phyloP scores from a whole-genome alignment of 148 eudicot species.

The Suaeda aralocaspica region DNA sequence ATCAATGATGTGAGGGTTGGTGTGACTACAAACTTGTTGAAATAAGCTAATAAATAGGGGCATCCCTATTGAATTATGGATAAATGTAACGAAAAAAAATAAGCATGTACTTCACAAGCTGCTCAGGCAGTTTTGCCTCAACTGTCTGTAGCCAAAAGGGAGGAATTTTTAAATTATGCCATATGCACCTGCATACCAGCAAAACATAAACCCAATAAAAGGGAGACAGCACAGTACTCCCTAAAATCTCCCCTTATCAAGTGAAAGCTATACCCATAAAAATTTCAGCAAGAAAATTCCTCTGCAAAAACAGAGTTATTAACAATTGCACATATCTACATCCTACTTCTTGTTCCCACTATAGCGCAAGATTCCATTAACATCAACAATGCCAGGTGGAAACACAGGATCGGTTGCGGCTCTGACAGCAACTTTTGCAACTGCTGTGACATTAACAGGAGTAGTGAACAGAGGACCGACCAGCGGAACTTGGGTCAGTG shows the following conservation, averaged over 20 bases:
- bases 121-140: neutral
- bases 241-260: neutral
- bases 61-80: neutral
- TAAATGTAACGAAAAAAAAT: neutral
- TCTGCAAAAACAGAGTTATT: neutral
- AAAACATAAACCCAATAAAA: neutral
- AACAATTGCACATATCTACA: neutral
- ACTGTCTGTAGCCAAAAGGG: neutral
- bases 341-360: constrained; percentile 43
- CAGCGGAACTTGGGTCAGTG: constrained; percentile 58
- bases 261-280: neutral
- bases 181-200: constrained; percentile 2
- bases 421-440: constrained; percentile 70
- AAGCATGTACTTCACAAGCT: neutral
- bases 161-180: neutral
- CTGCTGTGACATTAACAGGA: constrained; percentile 66
- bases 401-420: constrained; percentile 86
- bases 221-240: neutral
- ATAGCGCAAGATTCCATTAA: constrained; percentile 56
- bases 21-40: too few relatives aligned
- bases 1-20: too few relatives aligned
- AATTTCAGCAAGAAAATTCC: constrained; percentile 2
- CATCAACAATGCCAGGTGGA: constrained; percentile 81
- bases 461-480: constrained; percentile 73
- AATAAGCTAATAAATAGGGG: too few relatives aligned